These are phyloP conservation scores for Trichoderma hamatum DNA, from an alignment of 2,329 filamentous ascomycete species.

Conservation along the genomic window DNA sequence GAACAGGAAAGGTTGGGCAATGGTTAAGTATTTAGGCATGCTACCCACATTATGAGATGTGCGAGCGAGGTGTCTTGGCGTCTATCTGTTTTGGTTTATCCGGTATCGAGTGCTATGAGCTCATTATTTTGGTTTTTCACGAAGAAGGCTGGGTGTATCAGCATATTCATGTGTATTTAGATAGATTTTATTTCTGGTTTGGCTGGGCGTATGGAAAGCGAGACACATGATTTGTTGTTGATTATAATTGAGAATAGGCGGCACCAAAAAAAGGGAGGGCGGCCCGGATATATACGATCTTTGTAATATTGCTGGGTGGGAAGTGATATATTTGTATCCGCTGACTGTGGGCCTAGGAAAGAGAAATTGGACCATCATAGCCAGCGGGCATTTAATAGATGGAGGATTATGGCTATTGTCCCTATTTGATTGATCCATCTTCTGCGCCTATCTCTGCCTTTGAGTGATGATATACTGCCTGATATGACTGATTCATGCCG, in stretches of 20 bases:
- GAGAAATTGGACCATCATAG: not conserved
- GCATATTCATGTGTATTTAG: not conserved
- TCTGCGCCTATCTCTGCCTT: not conserved
- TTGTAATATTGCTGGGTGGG: not conserved
- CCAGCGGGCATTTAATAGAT: not conserved
- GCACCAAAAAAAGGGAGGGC: not conserved
- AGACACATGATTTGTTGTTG: not conserved
- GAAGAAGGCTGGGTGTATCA: not conserved
- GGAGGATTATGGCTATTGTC: not conserved
- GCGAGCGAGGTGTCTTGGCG: constrained; percentile 17
- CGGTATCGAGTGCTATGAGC: not conserved
- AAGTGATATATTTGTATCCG: not conserved
- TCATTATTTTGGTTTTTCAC: not conserved
- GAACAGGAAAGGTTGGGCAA: not conserved
- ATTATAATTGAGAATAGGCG: not conserved
- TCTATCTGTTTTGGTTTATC: constrained; percentile 3
- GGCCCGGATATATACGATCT: not conserved
- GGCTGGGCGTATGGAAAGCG: not conserved
- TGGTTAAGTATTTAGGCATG: not conserved
- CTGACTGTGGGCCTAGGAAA: not conserved
- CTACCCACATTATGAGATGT: constrained; percentile 2
- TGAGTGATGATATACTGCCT: not conserved
- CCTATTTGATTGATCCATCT: not conserved
- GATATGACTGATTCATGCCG: not conserved
- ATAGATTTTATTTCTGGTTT: not conserved